Conservation (phyloP, 805 yeast species). For the Candida stauntonica region DNA sequence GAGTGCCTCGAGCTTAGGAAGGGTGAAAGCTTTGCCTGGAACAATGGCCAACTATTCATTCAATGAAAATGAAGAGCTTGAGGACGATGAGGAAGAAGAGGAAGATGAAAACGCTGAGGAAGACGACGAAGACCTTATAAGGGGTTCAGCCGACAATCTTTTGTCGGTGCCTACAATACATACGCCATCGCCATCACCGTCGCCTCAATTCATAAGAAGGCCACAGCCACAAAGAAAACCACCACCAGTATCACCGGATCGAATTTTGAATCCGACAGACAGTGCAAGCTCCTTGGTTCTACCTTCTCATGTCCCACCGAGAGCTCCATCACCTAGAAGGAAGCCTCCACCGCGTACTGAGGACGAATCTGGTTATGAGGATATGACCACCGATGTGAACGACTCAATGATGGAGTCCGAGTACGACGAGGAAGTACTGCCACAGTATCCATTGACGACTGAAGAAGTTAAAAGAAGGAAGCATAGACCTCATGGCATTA, state of each 20-base stretch:
- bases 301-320: neutral
- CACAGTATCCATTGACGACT: conserved; percentile 19
- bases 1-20: neutral
- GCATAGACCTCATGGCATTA: conserved; percentile 14
- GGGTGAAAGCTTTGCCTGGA: neutral
- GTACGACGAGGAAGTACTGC: conserved; percentile 15
- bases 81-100: conserved; percentile 1
- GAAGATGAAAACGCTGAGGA: neutral
- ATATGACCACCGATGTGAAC: conserved; percentile 3
- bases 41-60: neutral
- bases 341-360: conserved; percentile 21
- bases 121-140: neutral
- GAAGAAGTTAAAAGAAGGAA: conserved; percentile 6
- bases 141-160: neutral
- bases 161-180: too few species aligned
- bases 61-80: conserved; percentile 1
- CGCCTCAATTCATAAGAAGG: neutral
- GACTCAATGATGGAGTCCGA: conserved; percentile 1
- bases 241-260: conserved; percentile 22
- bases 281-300: neutral
- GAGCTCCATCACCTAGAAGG: conserved; percentile 23
- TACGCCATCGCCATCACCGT: neutral
- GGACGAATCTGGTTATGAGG: conserved; percentile 1
- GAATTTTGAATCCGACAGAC: neutral
- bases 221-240: conserved; percentile 19